Evolutionary conservation across 441 rosid species (phyloP), one percentile per base, ranked within the genome.

Genomic region (Erodium texanum): DNA sequence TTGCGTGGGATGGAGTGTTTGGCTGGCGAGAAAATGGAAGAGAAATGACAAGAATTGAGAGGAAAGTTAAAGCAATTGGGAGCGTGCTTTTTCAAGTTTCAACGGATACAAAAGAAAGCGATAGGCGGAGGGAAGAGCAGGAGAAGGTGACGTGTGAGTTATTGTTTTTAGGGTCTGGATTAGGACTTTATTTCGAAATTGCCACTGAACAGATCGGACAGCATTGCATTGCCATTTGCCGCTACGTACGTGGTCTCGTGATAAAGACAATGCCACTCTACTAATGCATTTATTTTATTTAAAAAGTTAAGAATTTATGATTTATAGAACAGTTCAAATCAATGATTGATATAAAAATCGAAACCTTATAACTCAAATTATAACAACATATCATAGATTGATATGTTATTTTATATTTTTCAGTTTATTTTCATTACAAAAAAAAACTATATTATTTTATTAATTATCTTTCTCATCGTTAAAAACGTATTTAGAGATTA

Each of bases 1-100:
- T 43, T 43, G 50, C 50, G 50, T 43, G 50, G 34, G 34, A 29
- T 5, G 50, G 50, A 43, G 50, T 43, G 50, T 43, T 43, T 43
- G 50, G 50, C n/a, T 43, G 50, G n/a, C 50, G 50, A 43, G 50
- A 43, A 43, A 43, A 43, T 43, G 50, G n/a, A 43, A 43, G 50
- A 43, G 50, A 43, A 43, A 43, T 12, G 50, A 10, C 50, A 15
- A 43, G 50, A 43, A 43, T 43, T 43, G 14, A 14, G 50, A 43
- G 50, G 50, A 43, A 43, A 43, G 50, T 43, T 43, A 43, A 43
- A 43, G 50, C 50, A 43, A 43, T 43, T 43, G 50, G 50, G 50
- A 43, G 50, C 50, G 50, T 43, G 50, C 15, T 43, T 12, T 12
- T 43, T 43, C 15, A 14, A 43, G 50, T 12, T 43, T 43, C 50